Evolutionary conservation across 257 asterid species (phyloP).

Genomic region (Solanum chilense): DNA sequence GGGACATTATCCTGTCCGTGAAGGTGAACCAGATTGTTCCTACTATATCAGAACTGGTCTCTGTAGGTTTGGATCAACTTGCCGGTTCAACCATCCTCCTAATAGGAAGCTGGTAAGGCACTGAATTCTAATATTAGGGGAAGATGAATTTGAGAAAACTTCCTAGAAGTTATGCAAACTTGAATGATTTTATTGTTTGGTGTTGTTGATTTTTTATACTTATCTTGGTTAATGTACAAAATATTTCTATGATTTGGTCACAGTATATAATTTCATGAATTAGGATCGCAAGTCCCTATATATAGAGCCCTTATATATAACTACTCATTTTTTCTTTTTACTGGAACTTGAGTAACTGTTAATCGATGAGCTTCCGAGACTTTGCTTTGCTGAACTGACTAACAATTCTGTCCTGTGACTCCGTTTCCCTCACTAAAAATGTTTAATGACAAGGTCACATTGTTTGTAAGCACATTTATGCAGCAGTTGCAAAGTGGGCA

Average conservation of each 20-base stretch:
- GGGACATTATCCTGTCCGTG: constrained; percentile 75
- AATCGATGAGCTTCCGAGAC: not conserved
- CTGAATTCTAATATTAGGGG: not conserved
- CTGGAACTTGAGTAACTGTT: not conserved
- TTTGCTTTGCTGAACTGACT: not conserved
- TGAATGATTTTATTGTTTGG: not conserved
- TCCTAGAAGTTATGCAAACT: not conserved
- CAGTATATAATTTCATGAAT: not conserved
- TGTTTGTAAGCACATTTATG: not conserved
- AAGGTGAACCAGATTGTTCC: constrained; percentile 81
- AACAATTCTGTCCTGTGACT: not conserved
- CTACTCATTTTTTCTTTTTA: not conserved
- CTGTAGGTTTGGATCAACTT: constrained; percentile 79
- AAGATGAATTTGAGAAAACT: not conserved
- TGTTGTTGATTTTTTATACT: not conserved
- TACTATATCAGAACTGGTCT: constrained; percentile 82
- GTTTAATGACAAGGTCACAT: not conserved
- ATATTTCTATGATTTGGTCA: not conserved
- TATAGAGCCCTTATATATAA: not conserved
- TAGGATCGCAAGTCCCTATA: not conserved
- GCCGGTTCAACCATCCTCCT: constrained; percentile 87
- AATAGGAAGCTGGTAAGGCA: constrained; percentile 60
- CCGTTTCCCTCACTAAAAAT: not conserved
- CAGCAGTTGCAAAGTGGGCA: not conserved
- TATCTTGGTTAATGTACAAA: not conserved